Evolutionary conservation across 257 asterid genomes (phyloP).

Genomic region (Jacaranda copaia): DNA sequence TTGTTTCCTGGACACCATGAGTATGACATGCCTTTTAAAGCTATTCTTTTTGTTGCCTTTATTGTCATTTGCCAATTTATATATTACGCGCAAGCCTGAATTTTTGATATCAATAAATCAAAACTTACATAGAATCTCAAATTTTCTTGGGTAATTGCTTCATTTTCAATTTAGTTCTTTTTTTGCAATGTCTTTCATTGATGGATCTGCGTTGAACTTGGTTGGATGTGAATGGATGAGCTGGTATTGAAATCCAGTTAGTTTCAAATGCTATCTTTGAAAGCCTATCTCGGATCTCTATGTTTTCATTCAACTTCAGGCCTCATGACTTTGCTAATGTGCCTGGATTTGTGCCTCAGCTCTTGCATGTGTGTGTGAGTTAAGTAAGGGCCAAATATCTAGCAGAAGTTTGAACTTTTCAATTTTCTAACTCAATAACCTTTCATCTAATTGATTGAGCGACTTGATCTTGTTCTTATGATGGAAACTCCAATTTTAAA

Average conservation of each 20-base stretch:
- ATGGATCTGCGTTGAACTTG: not conserved
- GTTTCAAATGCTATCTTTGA: constrained; percentile 2
- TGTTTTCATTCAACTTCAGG: not conserved
- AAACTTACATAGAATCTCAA: constrained; percentile 3
- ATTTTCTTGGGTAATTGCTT: not conserved
- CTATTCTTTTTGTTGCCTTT: not conserved
- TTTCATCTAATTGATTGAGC: not conserved
- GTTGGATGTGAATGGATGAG: constrained; percentile 6
- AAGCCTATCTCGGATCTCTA: not conserved
- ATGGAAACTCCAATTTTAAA: too few species aligned
- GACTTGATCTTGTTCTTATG: not conserved
- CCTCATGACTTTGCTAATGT: not conserved
- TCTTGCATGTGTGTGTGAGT: too few species aligned
- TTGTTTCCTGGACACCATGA: constrained; percentile 40
- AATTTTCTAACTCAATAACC: not conserved
- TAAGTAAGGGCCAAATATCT: not conserved
- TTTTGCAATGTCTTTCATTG: not conserved
- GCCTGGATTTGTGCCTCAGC: not conserved
- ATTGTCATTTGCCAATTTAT: constrained; percentile 20
- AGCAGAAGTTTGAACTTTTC: not conserved
- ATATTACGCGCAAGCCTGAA: constrained; percentile 18
- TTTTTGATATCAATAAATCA: constrained; percentile 25
- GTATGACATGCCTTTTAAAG: constrained; percentile 31
- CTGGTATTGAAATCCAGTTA: not conserved
- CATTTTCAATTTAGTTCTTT: not conserved